Evolutionary conservation across 306 rosid species (phyloP), one percentile per base, ranked within the genome.

Genomic region (Acacia crassicarpa): DNA sequence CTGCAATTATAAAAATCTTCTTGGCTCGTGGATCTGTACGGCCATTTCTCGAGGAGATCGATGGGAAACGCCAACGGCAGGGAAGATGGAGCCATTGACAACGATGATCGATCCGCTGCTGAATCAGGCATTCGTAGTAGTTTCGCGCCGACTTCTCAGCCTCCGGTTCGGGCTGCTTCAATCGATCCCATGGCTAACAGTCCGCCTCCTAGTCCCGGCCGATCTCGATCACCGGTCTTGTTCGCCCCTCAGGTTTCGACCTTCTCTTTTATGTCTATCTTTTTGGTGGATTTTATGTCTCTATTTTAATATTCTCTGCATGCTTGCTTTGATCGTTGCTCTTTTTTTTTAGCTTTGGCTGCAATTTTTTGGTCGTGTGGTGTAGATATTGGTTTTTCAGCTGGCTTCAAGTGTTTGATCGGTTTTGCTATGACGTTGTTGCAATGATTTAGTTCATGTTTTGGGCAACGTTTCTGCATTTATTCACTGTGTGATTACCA

Each of bases 21-120:
- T 75, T 75, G 40, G 58, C 25, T 65, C 19, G 56, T 53, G 80
- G 80, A 74, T 81, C 84, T 38, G 74, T 62, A 43, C 30, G 80
- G 49, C 23, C 45, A 58, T 33, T 45, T 35, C 56, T 48, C 19
- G 58, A 19, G 15, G 65, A 43, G 48, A 63, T 79, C 62, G 43
- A 91, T 91, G 95, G 95, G 95, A 73, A 91, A 91, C 85, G 91
- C 91, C 46, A 91, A 86, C 85, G 91, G 88, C 38, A 88, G 89
- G 84, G 95, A 91, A 65, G 86, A 88, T 74, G 91, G 84, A 72
- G 80, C 68, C 54, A 68, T 82, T 66, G n/a, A 46, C 66, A 51
- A 17, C 0, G 86, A 15, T 10, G 87, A 82, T 79, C 75, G 78
- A 30, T 83, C 82, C 72, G 84, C 84, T 62, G 88, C 72, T 12